Evolutionary conservation across 306 rosid species (phyloP).

Genomic region (Quercus engelmannii): DNA sequence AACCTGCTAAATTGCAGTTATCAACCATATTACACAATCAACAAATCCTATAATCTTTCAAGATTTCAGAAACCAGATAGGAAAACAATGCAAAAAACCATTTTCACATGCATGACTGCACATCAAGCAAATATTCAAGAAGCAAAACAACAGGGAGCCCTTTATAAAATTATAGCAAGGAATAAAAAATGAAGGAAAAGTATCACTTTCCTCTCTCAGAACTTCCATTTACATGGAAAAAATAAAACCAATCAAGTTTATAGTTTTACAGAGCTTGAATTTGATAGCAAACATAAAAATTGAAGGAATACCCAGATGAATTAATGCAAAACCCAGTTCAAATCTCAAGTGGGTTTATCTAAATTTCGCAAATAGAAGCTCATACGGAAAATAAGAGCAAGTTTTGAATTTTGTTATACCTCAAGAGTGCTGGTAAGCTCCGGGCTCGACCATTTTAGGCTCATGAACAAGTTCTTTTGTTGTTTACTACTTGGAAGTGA

Average conservation of each 20-base stretch:
- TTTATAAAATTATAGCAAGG: not conserved
- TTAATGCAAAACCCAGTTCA: not conserved
- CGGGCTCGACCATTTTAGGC: slow-evolving; percentile 58
- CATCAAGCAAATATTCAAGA: not conserved
- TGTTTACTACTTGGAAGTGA: not conserved
- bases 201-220: slow-evolving; percentile 71
- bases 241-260: not conserved
- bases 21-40: too few relatives aligned
- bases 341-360: not conserved
- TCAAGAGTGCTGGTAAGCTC: slow-evolving; percentile 70
- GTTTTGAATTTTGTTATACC: slow-evolving; percentile 31
- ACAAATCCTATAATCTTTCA: too few relatives aligned
- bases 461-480: too few relatives aligned
- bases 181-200: not conserved
- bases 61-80: too few relatives aligned
- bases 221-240: slow-evolving; percentile 74
- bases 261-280: not conserved
- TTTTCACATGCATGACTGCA: too few relatives aligned
- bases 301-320: not conserved
- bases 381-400: not conserved
- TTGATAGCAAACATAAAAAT: not conserved
- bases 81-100: too few relatives aligned
- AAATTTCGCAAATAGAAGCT: not conserved
- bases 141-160: not conserved
- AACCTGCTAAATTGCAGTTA: too few relatives aligned